These are phyloP conservation scores for Apiospora pterosperma DNA, from an alignment of 2,329 filamentous ascomycete species.

Conservation along the genomic window DNA sequence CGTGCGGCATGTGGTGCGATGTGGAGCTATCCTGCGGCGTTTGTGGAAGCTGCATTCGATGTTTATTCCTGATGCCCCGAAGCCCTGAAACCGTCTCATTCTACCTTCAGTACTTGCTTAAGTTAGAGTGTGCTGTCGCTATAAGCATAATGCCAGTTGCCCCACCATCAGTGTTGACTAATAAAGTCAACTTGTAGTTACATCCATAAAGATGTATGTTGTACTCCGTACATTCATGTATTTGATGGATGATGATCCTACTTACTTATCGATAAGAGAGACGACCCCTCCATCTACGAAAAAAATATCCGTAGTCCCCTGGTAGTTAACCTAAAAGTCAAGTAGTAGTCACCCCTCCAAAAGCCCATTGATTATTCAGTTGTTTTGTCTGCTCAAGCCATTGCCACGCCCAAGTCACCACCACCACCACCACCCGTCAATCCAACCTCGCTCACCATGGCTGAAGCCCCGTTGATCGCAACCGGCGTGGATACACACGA, in stretches of 20 bases:
- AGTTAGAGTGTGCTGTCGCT: background rate
- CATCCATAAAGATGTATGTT: too few species aligned
- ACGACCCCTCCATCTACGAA: background rate
- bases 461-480: background rate
- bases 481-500: background rate
- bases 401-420: background rate
- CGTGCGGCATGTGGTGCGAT: background rate
- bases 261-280: background rate
- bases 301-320: background rate
- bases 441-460: background rate
- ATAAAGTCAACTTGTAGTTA: too few species aligned
- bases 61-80: background rate
- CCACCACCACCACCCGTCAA: background rate
- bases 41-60: background rate
- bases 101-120: background rate
- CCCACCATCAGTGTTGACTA: background rate
- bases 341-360: background rate
- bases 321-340: too few species aligned
- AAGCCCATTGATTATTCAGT: background rate
- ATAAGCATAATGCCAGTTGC: background rate
- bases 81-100: background rate
- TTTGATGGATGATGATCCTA: too few species aligned
- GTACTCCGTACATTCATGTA: too few species aligned
- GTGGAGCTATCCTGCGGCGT: slow-evolving; percentile 1
- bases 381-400: background rate